Evolutionary conservation across 2,329 filamentous ascomycete genomes (phyloP).

Genomic region (Calonectria crousiana): DNA sequence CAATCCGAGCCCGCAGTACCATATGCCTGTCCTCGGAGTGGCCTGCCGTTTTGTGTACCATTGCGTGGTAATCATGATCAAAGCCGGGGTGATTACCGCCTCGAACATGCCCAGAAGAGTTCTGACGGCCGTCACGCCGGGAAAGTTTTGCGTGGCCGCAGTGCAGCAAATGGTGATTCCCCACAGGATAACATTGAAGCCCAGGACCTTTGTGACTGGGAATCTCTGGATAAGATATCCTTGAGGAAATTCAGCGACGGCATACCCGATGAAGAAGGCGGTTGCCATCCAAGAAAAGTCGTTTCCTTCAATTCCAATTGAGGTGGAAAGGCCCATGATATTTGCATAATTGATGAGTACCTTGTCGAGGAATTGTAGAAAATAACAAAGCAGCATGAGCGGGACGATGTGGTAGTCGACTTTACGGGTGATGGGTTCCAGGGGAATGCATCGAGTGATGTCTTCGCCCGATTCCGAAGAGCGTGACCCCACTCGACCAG

Average conservation of each 20-base stretch:
- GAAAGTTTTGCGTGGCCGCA: slow-evolving; percentile 56
- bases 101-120: slow-evolving; percentile 62
- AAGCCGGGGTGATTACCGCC: slow-evolving; percentile 61
- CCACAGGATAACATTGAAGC: slow-evolving; percentile 50
- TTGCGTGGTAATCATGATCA: slow-evolving; percentile 60
- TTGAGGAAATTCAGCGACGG: slow-evolving; percentile 45
- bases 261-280: slow-evolving; percentile 47
- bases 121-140: slow-evolving; percentile 55
- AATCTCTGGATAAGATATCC: slow-evolving; percentile 50
- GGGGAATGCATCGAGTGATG: not conserved
- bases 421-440: slow-evolving; percentile 37
- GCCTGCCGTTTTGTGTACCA: slow-evolving; percentile 59
- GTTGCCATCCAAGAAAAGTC: slow-evolving; percentile 49
- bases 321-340: slow-evolving; percentile 46
- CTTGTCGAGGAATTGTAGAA: slow-evolving; percentile 45
- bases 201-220: slow-evolving; percentile 49
- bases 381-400: slow-evolving; percentile 44
- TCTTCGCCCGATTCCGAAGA: slow-evolving; percentile 2
- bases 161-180: slow-evolving; percentile 57
- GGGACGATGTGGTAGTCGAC: slow-evolving; percentile 43
- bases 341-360: slow-evolving; percentile 46
- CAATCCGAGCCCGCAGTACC: slow-evolving; percentile 42
- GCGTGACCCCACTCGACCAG: not conserved
- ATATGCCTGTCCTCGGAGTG: slow-evolving; percentile 57
- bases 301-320: slow-evolving; percentile 47